phyloP scores from a whole-genome alignment of 2,329 filamentous ascomycete genomes.

The Cytospora piceicola region DNA sequence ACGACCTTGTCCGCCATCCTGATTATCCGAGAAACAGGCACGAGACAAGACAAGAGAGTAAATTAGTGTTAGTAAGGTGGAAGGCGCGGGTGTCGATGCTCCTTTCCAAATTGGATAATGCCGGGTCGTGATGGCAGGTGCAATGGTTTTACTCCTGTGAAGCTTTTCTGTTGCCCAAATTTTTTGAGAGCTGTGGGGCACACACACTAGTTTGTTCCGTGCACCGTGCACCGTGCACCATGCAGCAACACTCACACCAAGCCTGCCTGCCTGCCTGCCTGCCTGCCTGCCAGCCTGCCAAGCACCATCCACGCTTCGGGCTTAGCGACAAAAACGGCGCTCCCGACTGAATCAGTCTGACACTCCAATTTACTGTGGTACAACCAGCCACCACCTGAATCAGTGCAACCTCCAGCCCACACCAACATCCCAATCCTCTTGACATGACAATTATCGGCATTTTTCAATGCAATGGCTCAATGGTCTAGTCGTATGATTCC shows the following conservation, averaged over 20 bases:
- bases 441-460: too few species aligned
- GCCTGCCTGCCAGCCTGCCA: too few species aligned
- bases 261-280: too few species aligned
- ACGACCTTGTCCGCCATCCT: slow-evolving; percentile 55
- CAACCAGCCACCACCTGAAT: not conserved
- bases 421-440: too few species aligned
- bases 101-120: slow-evolving; percentile 1
- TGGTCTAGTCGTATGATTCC: slow-evolving; percentile 30
- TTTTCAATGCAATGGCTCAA: not conserved
- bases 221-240: not conserved
- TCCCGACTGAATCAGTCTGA: not conserved
- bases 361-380: too few species aligned
- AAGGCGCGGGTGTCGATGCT: slow-evolving; percentile 18
- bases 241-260: not conserved
- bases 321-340: slow-evolving; percentile 10
- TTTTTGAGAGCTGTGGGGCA: slow-evolving; percentile 32
- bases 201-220: slow-evolving; percentile 1
- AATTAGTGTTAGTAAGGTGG: not conserved
- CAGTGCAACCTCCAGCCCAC: too few species aligned
- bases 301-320: not conserved
- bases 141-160: slow-evolving; percentile 6
- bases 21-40: slow-evolving; percentile 26
- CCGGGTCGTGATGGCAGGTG: not conserved
- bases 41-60: slow-evolving; percentile 24
- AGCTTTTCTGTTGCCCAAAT: slow-evolving; percentile 32